Base-by-base conservation (phyloP, 2,329 filamentous ascomycete genomes). In the Seiridium unicorne region DNA sequence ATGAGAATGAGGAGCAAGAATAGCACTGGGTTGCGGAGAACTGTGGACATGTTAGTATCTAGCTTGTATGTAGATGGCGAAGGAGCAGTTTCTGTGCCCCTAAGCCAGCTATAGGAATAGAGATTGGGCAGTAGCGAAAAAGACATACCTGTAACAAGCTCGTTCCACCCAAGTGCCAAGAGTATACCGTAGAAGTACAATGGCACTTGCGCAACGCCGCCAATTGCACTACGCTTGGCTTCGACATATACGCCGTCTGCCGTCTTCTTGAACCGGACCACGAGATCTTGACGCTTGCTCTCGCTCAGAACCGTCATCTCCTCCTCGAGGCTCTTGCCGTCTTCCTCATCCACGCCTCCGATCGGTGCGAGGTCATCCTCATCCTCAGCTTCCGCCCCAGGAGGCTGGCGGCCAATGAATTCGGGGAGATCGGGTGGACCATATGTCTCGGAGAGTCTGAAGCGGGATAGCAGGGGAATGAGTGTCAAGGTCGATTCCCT, bases 221-320 rank as follows among this genome's bases (percentile, higher is more conserved):
- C 95, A 72, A 99, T 96, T 47, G 95, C 95, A 72, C 94, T 93
- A 61, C 95, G 87, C 83, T 99, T 99, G 55, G 95, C 95, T 79
- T 99, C 95, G 47, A 99, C 93, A 69, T 97, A 99, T 3, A 99
- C 94, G 6, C 93, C 95, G 72, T 99, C 95, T 1, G 95, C 95
- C 42, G 92, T 95, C 84, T 98, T 98, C 84, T 97, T 98, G 84
- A 99, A 99, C 59, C 95, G 86, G 11, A 96, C 90, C 8, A 93
- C 92, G 35, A 99, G 84, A 72, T 99, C 93, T 72, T 96, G 91
- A 62, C 91, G 86, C 78, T 97, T 97, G 65, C 87, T 84, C 76
- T 98, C 94, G 69, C 89, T 90, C 51, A 99, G 83, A n/a, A 98
- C 86, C 0, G 91, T 95, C 88, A 96, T 97, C 77, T 99, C 95